Evolutionary conservation across 148 eudicot species (phyloP).

Genomic region (Arbutus unedo): DNA sequence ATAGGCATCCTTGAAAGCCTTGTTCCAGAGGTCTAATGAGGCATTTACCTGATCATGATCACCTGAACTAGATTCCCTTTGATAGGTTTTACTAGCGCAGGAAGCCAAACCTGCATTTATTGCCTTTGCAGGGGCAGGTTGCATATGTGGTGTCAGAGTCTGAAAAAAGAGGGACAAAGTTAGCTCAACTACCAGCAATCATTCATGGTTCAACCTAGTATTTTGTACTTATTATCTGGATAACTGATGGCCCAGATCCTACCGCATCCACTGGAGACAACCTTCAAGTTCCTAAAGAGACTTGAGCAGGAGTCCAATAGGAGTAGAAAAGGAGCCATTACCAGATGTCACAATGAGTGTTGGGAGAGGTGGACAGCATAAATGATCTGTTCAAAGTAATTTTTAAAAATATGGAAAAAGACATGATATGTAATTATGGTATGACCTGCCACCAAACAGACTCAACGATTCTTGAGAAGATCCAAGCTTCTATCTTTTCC

Average conservation of each 20-base stretch:
- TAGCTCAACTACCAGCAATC: not conserved
- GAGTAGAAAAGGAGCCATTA: not conserved
- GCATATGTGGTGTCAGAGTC: slow-evolving; percentile 82
- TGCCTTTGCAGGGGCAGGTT: slow-evolving; percentile 70
- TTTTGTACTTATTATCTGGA: not conserved
- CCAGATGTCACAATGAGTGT: not conserved
- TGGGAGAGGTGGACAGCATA: not conserved
- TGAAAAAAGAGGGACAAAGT: slow-evolving; percentile 21
- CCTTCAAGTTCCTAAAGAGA: not conserved
- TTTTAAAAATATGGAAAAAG: not conserved
- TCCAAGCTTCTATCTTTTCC: slow-evolving; percentile 81
- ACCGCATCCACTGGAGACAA: not conserved
- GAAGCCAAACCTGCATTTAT: slow-evolving; percentile 39
- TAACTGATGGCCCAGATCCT: not conserved
- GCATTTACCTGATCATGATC: slow-evolving; percentile 57
- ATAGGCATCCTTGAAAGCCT: slow-evolving; percentile 81
- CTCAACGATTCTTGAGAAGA: slow-evolving; percentile 76
- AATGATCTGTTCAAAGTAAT: not conserved
- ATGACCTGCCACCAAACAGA: slow-evolving; percentile 98
- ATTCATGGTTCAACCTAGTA: not conserved
- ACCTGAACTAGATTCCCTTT: slow-evolving; percentile 50
- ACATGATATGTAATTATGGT: not conserved
- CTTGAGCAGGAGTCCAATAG: not conserved
- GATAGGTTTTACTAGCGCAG: slow-evolving; percentile 29
- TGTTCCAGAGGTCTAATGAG: slow-evolving; percentile 85